phyloP scores from a whole-genome alignment of 306 rosid species.

The Castanea crenata region DNA sequence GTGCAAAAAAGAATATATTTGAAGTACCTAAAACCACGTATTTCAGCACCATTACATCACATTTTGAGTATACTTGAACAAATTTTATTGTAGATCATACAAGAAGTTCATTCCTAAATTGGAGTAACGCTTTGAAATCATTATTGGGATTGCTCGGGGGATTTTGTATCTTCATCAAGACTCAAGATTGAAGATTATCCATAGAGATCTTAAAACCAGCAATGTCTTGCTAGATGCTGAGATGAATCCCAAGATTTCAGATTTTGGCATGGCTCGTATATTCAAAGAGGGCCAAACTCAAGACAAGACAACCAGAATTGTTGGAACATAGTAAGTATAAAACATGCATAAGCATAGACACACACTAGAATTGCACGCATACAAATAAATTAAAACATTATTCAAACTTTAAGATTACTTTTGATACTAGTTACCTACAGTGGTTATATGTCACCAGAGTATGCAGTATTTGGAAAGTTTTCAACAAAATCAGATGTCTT shows the following conservation, averaged over 20 bases:
- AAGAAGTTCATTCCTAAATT: background rate
- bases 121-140: constrained; percentile 1
- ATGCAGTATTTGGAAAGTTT: background rate
- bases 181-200: background rate
- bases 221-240: background rate
- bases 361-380: background rate
- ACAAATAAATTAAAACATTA: background rate
- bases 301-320: no score
- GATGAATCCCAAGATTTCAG: background rate
- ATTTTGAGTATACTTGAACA: background rate
- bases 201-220: background rate
- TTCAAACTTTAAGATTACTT: background rate
- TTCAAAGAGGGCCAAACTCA: no score
- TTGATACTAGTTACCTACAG: background rate
- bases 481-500: background rate
- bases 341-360: no score
- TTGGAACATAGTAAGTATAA: no score
- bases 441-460: background rate
- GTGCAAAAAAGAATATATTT: no score
- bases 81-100: background rate
- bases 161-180: background rate
- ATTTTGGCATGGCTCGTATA: no score
- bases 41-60: no score
- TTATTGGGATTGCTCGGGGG: constrained; percentile 2
- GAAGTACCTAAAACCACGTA: no score